phyloP scores from a whole-genome alignment of 495 filamentous ascomycete genomes.

The Thozetella sp. region DNA sequence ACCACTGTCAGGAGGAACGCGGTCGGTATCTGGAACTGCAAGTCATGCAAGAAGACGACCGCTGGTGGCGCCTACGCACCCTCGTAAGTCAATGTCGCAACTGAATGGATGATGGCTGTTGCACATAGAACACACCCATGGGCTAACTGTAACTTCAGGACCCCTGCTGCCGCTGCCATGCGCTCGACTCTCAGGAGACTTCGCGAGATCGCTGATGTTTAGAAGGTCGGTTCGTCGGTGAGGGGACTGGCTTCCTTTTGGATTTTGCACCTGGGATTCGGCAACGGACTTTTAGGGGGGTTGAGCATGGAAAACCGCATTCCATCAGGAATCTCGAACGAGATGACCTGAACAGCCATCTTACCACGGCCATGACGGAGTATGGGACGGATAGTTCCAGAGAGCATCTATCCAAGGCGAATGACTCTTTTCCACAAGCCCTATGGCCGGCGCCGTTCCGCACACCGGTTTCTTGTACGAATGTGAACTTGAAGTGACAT shows the following conservation, averaged over 20 bases:
- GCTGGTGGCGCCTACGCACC: constrained; percentile 97
- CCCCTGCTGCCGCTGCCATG: constrained; percentile 93
- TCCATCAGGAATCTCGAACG: not conserved
- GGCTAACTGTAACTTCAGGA: constrained; percentile 56
- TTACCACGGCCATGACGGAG: not conserved
- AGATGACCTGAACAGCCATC: not conserved
- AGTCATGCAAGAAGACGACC: constrained; percentile 88
- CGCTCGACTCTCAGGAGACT: constrained; percentile 97
- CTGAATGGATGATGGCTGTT: not conserved
- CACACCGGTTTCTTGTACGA: not conserved
- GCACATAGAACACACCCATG: too few relatives aligned
- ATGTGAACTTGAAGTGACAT: not conserved
- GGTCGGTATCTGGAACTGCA: constrained; percentile 97
- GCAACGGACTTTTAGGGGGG: constrained; percentile 31
- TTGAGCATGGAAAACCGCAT: constrained; percentile 29
- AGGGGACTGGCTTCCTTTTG: constrained; percentile 25
- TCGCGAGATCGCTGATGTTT: constrained; percentile 97
- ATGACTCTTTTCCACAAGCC: not conserved
- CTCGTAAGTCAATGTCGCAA: constrained; percentile 67
- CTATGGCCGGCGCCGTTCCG: not conserved
- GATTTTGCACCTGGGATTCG: constrained; percentile 34
- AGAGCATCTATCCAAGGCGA: not conserved
- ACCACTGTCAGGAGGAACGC: constrained; percentile 87
- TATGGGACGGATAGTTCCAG: not conserved
- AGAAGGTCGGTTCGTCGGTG: constrained; percentile 36